Evolutionary conservation across 192 early-diverging fungal genomes (phyloP).

Genomic region (Backusella liffmaniae): DNA sequence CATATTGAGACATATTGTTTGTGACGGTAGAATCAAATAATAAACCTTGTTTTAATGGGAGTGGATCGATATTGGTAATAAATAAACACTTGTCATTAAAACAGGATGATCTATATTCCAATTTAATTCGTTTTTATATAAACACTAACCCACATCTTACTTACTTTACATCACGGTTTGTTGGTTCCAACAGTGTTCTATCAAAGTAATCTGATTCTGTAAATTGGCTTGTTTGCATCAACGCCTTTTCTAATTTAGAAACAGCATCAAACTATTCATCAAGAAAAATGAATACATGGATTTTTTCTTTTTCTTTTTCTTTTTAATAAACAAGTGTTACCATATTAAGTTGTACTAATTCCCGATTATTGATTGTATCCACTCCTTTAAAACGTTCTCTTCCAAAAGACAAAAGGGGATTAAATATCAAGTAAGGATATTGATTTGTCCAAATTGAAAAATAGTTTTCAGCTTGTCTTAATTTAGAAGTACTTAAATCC

Average conservation of each 20-base stretch:
- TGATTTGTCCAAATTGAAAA: constrained; percentile 60
- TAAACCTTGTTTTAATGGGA: constrained; percentile 42
- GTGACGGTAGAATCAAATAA: constrained; percentile 35
- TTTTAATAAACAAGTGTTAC: background rate
- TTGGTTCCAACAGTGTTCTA: constrained; percentile 37
- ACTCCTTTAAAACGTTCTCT: constrained; percentile 44
- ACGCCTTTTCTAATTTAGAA: constrained; percentile 36
- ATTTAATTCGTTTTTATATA: background rate
- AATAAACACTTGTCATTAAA: constrained; percentile 58
- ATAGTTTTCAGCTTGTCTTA: constrained; percentile 48
- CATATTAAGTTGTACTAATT: constrained; percentile 40
- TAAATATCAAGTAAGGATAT: constrained; percentile 52
- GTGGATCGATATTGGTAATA: constrained; percentile 50
- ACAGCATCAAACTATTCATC: constrained; percentile 47
- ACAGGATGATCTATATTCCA: constrained; percentile 42
- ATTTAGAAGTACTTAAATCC: constrained; percentile 38
- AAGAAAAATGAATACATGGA: background rate
- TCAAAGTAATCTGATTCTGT: constrained; percentile 41
- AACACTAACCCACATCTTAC: background rate
- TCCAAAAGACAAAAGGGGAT: constrained; percentile 46
- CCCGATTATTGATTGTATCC: constrained; percentile 48
- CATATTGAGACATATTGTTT: constrained; percentile 8
- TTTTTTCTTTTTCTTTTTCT: background rate
- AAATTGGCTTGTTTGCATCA: constrained; percentile 37
- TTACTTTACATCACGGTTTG: background rate